Evolutionary conservation across 164 flowering plant genomes (phyloP).

Genomic region (Nelumbo lutea): DNA sequence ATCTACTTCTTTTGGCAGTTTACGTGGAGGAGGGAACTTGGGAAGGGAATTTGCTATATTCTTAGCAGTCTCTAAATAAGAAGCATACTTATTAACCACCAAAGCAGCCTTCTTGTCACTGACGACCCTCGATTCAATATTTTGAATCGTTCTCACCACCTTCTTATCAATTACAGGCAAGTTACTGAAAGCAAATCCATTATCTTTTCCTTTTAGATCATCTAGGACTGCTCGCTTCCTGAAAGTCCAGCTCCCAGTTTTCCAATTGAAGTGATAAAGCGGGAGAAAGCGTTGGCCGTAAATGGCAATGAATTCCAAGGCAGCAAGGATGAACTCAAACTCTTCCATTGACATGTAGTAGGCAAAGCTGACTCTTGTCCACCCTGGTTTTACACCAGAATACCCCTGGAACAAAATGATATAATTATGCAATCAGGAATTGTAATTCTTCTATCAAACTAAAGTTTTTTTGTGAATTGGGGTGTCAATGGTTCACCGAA

Average conservation of each 20-base stretch:
- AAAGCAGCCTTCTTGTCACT: background rate
- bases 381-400: conserved; percentile 71
- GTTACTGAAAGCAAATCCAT: background rate
- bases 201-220: conserved; percentile 9
- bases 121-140: no score
- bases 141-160: no score
- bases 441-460: no score
- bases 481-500: no score
- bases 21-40: conserved; percentile 37
- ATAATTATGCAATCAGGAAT: background rate
- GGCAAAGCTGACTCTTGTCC: conserved; percentile 75
- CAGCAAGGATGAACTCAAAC: conserved; percentile 53
- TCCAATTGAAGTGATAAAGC: conserved; percentile 56
- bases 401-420: conserved; percentile 82
- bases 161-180: conserved; percentile 10
- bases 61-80: conserved; percentile 39
- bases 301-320: conserved; percentile 59
- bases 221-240: conserved; percentile 23
- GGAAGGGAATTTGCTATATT: conserved; percentile 34
- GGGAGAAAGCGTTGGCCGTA: conserved; percentile 83
- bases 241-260: conserved; percentile 56
- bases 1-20: conserved; percentile 30
- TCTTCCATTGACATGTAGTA: conserved; percentile 69
- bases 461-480: no score
- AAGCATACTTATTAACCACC: conserved; percentile 10